Base-by-base conservation (phyloP, 2,329 filamentous ascomycete species). In the Penicillium sp. region DNA sequence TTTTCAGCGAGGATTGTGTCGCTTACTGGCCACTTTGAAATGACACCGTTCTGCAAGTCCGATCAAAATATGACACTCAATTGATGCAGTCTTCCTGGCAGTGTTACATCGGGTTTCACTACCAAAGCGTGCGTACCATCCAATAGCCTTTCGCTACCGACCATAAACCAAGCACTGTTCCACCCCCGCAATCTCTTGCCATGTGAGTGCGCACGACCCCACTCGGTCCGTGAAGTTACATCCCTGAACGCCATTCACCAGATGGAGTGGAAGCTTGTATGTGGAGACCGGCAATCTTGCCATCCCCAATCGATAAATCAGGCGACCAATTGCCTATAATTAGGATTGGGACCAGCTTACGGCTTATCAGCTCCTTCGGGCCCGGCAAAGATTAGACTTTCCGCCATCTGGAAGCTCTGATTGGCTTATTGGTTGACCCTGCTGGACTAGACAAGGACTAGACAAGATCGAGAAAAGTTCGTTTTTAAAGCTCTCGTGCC, bases 11-110 rank as follows among this genome's bases (percentile, higher is more conserved):
- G 6, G 4, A 16, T 33, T 33, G 13, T 14, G 11, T n/a, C 35
- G 35, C 35, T 39, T 39, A 39, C 35, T 39, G 35, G 35, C 35
- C 35, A 39, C 35, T 19, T 19, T 5, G 3, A 33, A 33, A 49
- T 49, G 47, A 35, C 24, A 49, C 31, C 11, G 19, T 37, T 37
- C 7, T 19, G 19, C n/a, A 11, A 39, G n/a, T 8, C 29, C 5
- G 29, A 39, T 39, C 35, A 39, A 10, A 39, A 39, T 8, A 39
- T 39, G 35, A 11, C 35, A n/a, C n/a, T n/a, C n/a, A 33, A 33
- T 33, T 14, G 10, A 49, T 49, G 47, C 29, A 49, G 2, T 49
- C 47, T 49, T 49, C 47, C 47, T 49, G 47, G 47, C 48, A 41
- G 22, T 50, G 48, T 50, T 41, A 50, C 48, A 50, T 50, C 47